These are phyloP conservation scores for Penicillium fimorum DNA, from an alignment of 495 filamentous ascomycete species.

Conservation along the genomic window DNA sequence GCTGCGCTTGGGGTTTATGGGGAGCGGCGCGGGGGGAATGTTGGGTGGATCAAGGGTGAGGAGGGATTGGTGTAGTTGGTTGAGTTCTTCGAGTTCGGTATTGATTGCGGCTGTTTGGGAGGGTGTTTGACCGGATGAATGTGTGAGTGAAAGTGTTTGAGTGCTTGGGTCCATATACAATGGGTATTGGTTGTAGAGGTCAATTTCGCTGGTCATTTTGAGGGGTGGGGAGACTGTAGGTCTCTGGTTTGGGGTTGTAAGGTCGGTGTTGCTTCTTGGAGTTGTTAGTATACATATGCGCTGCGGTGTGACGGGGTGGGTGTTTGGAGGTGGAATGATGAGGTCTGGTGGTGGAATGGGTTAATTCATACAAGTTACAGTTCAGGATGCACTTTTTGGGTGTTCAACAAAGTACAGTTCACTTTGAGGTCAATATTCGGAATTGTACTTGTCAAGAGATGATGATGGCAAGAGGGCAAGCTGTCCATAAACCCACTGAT, in stretches of 20 bases:
- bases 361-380: neutral
- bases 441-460: constrained; percentile 3
- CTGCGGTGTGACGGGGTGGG: constrained; percentile 7
- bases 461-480: constrained; percentile 21
- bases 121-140: constrained; percentile 32
- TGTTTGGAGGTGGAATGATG: neutral
- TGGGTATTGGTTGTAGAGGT: constrained; percentile 81
- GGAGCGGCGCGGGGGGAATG: constrained; percentile 5
- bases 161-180: constrained; percentile 72
- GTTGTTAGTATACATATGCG: constrained; percentile 14
- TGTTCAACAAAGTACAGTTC: neutral
- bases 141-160: constrained; percentile 70
- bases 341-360: neutral
- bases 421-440: neutral
- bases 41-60: constrained; percentile 46
- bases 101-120: constrained; percentile 46
- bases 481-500: constrained; percentile 25
- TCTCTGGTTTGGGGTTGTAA: constrained; percentile 4
- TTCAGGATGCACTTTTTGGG: neutral
- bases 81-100: constrained; percentile 67
- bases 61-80: constrained; percentile 70
- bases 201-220: constrained; percentile 45
- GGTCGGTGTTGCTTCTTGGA: constrained; percentile 5
- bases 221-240: constrained; percentile 7
- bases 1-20: constrained; percentile 64